A percentile compares a stretch with the other conserved stretches of the same genome.
Conservation (phyloP, 768 basidiomycete genomes). For the Trichaptum fuscoviolaceum region DNA sequence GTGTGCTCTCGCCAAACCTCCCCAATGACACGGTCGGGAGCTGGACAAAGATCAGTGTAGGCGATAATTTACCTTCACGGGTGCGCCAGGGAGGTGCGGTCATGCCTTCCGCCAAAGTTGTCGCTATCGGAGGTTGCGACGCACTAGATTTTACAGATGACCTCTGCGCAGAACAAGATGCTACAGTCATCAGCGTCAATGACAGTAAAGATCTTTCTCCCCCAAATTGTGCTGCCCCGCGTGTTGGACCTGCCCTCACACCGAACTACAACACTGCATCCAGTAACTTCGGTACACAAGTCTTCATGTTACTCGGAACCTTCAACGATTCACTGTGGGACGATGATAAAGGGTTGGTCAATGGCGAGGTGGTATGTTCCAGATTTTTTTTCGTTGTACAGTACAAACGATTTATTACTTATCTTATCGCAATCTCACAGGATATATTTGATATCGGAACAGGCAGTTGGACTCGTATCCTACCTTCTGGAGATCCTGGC, state of each 20-base stretch:
- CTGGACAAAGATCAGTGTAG: constrained; percentile 50
- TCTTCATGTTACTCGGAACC: constrained; percentile 64
- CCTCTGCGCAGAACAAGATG: constrained; percentile 54
- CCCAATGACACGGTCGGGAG: constrained; percentile 44
- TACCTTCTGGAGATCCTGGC: constrained; percentile 74
- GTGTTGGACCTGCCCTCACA: constrained; percentile 48
- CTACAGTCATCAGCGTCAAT: constrained; percentile 51
- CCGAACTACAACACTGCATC: constrained; percentile 56
- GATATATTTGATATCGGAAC: constrained; percentile 56
- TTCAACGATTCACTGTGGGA: constrained; percentile 63
- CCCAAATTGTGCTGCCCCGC: constrained; percentile 49
- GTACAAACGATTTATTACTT: not conserved
- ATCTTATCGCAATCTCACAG: constrained; percentile 26
- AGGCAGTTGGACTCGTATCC: constrained; percentile 63
- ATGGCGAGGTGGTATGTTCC: constrained; percentile 73
- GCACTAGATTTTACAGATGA: constrained; percentile 31
- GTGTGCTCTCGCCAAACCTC: constrained; percentile 66
- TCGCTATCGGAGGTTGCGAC: constrained; percentile 61
- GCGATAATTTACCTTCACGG: constrained; percentile 31
- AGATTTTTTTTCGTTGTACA: not conserved
- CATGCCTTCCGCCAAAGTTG: constrained; percentile 39
- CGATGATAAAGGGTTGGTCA: constrained; percentile 52
- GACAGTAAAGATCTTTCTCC: constrained; percentile 32
- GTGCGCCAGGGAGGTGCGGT: constrained; percentile 56
- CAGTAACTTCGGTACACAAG: constrained; percentile 54